Conservation (phyloP, 1,139 yeast species). For the Saccharomyces hybrid region DNA sequence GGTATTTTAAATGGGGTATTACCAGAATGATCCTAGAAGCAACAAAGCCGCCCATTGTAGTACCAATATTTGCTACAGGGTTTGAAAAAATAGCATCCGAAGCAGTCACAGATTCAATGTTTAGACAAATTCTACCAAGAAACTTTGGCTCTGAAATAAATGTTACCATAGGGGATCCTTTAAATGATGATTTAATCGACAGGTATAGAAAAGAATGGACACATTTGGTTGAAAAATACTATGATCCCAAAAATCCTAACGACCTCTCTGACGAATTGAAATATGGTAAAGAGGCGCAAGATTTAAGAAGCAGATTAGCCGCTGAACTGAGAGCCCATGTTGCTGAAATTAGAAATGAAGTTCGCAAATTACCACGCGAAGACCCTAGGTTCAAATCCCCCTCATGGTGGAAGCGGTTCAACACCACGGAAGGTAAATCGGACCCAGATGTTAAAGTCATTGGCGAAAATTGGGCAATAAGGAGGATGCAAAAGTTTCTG, state of each 20-base stretch:
- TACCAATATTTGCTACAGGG: conserved; percentile 86
- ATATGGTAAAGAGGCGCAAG: conserved; percentile 55
- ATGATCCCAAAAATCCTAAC: conserved; percentile 42
- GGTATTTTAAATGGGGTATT: conserved; percentile 95
- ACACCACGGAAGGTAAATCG: conserved; percentile 54
- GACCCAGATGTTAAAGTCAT: conserved; percentile 62
- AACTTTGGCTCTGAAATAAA: conserved; percentile 62
- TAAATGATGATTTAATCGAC: conserved; percentile 56
- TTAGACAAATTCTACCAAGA: conserved; percentile 54
- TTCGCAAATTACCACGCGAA: conserved; percentile 46
- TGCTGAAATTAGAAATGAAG: conserved; percentile 47
- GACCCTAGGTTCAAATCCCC: conserved; percentile 60
- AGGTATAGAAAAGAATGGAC: conserved; percentile 63
- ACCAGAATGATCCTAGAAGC: conserved; percentile 77
- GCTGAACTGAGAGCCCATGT: conserved; percentile 60
- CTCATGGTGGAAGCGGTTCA: conserved; percentile 63
- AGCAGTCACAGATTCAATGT: conserved; percentile 46
- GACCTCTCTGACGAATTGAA: conserved; percentile 59
- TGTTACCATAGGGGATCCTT: conserved; percentile 64
- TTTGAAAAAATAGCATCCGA: conserved; percentile 88
- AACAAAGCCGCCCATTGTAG: conserved; percentile 73
- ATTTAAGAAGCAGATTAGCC: conserved; percentile 64
- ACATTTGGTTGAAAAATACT: conserved; percentile 47
- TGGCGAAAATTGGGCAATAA: conserved; percentile 76
- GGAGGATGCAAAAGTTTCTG: conserved; percentile 54